Conservation (phyloP, 2,329 filamentous ascomycete species). For the Aspergillus pseudoglaucus region DNA sequence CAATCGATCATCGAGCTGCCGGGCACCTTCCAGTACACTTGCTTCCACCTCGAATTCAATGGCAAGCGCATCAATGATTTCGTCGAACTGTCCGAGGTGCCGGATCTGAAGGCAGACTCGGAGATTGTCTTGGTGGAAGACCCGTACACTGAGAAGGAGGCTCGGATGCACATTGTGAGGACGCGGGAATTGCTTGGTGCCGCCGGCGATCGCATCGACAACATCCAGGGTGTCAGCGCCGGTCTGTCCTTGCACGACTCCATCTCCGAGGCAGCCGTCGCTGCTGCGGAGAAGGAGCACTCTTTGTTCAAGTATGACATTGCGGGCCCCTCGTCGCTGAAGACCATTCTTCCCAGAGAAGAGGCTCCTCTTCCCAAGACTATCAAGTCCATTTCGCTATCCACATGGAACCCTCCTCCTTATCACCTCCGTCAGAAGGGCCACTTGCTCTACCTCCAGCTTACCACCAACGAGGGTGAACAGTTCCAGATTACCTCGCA, state of each 20-base stretch:
- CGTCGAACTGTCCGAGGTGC: constrained; percentile 81
- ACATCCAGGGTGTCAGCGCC: constrained; percentile 75
- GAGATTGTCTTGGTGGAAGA: constrained; percentile 82
- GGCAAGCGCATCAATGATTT: constrained; percentile 92
- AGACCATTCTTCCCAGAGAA: constrained; percentile 62
- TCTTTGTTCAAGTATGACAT: constrained; percentile 71
- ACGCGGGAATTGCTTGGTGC: constrained; percentile 90
- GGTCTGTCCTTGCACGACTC: constrained; percentile 83
- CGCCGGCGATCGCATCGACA: constrained; percentile 79
- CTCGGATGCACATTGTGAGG: constrained; percentile 85
- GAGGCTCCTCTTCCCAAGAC: constrained; percentile 74
- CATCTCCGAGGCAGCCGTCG: constrained; percentile 48
- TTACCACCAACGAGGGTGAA: constrained; percentile 90
- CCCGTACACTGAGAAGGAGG: constrained; percentile 97
- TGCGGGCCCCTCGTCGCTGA: constrained; percentile 59
- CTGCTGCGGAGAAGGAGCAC: constrained; percentile 41
- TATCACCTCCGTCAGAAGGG: constrained; percentile 85
- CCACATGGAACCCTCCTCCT: constrained; percentile 93
- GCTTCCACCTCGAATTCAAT: constrained; percentile 93
- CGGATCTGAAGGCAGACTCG: constrained; percentile 68
- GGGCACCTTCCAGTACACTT: constrained; percentile 91
- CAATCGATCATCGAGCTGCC: constrained; percentile 94
- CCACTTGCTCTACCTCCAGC: constrained; percentile 81
- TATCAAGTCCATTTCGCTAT: constrained; percentile 80
- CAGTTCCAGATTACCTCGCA: constrained; percentile 90